phyloP scores from a whole-genome alignment of 352 stramenopile species.

The Thalassiosira sp. region DNA sequence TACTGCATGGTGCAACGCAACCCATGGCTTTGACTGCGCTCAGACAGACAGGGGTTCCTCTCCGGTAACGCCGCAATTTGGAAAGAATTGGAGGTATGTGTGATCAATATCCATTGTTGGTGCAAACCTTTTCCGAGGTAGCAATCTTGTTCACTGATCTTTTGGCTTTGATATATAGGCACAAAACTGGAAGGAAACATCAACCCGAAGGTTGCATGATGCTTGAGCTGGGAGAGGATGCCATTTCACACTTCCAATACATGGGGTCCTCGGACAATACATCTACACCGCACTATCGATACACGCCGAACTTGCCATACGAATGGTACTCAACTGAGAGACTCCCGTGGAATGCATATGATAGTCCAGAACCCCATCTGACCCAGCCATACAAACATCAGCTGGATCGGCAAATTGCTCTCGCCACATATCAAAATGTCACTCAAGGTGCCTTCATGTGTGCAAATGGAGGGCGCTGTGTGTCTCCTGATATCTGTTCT shows the following conservation, averaged over 20 bases:
- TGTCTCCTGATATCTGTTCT: slow-evolving; percentile 88
- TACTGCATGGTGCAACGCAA: slow-evolving; percentile 88
- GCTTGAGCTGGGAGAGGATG: slow-evolving; percentile 86
- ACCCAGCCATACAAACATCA: slow-evolving; percentile 68
- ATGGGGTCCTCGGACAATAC: slow-evolving; percentile 83
- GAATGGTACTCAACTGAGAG: slow-evolving; percentile 82
- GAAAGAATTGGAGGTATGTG: slow-evolving; percentile 33
- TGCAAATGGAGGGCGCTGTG: slow-evolving; percentile 91
- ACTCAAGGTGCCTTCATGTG: slow-evolving; percentile 92
- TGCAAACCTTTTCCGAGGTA: not conserved
- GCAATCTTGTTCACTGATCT: not conserved
- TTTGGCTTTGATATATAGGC: slow-evolving; percentile 7
- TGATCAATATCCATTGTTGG: not conserved
- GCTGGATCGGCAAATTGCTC: slow-evolving; percentile 87
- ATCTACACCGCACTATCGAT: slow-evolving; percentile 85
- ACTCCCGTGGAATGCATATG: slow-evolving; percentile 82
- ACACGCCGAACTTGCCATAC: slow-evolving; percentile 85
- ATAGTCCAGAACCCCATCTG: slow-evolving; percentile 33
- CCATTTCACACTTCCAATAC: slow-evolving; percentile 89
- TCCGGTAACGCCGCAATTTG: slow-evolving; percentile 32
- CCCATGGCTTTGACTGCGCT: slow-evolving; percentile 91
- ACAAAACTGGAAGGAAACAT: slow-evolving; percentile 54
- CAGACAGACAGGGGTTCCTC: slow-evolving; percentile 30
- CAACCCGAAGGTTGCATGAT: slow-evolving; percentile 77
- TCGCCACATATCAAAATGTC: slow-evolving; percentile 86